Evolutionary conservation across 2,329 filamentous ascomycete species (phyloP).

Genomic region (Beauveria varroae): DNA sequence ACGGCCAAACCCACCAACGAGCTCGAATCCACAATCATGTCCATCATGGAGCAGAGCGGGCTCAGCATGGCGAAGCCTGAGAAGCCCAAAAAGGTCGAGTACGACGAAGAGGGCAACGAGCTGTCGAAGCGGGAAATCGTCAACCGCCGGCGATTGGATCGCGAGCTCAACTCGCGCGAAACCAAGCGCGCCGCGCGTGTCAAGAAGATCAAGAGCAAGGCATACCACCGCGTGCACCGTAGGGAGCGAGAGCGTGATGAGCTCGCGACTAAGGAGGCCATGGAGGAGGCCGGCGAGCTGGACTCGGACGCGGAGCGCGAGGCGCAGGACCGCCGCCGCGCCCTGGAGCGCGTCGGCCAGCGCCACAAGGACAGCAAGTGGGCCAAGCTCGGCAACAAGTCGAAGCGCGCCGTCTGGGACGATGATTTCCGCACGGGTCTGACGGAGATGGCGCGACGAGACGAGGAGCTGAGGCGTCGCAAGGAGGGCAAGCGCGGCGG

Average conservation of each 20-base stretch:
- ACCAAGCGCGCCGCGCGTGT: conserved; percentile 83
- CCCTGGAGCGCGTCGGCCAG: conserved; percentile 76
- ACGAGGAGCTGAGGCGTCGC: conserved; percentile 72
- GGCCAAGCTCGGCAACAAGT: conserved; percentile 77
- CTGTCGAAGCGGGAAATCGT: conserved; percentile 64
- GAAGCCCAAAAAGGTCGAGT: conserved; percentile 49
- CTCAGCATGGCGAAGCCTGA: conserved; percentile 45
- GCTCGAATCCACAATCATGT: conserved; percentile 77
- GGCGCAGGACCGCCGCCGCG: conserved; percentile 63
- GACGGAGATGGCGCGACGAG: conserved; percentile 71
- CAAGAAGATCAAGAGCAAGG: conserved; percentile 98
- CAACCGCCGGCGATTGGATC: conserved; percentile 67
- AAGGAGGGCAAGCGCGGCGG: conserved; percentile 61
- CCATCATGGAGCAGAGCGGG: conserved; percentile 85
- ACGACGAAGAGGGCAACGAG: conserved; percentile 64
- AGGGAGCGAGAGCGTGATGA: conserved; percentile 56
- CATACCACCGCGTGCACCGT: conserved; percentile 85
- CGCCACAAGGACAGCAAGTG: conserved; percentile 86
- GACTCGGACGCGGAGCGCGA: conserved; percentile 61
- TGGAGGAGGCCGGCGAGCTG: conserved; percentile 50
- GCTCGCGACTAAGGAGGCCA: conserved; percentile 42
- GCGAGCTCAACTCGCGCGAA: conserved; percentile 83
- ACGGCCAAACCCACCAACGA: conserved; percentile 63
- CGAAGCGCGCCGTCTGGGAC: conserved; percentile 78
- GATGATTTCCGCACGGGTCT: conserved; percentile 74